Evolutionary conservation across 768 basidiomycete species (phyloP).

Genomic region (Lactifluus echinatus): DNA sequence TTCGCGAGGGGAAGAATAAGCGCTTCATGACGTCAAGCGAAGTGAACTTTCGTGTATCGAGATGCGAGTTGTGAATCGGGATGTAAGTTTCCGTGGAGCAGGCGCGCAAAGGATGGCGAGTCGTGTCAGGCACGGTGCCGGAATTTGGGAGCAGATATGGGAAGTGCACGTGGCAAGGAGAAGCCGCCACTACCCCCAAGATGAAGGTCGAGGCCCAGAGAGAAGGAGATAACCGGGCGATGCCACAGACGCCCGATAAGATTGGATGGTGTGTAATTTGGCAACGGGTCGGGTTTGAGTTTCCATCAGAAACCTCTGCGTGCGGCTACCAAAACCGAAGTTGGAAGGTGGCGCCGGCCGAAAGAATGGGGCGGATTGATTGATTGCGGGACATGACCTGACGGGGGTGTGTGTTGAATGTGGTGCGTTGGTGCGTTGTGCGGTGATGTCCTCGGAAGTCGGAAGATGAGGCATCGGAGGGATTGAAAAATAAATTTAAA

Average conservation of each 20-base stretch:
- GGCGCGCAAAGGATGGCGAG: slow-evolving; percentile 9
- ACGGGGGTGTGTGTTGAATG: not conserved
- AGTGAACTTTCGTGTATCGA: slow-evolving; percentile 1
- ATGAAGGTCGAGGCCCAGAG: not conserved
- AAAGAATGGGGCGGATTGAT: too few relatives aligned
- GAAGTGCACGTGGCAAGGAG: slow-evolving; percentile 4
- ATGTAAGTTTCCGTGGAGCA: slow-evolving; percentile 12
- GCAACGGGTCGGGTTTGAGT: slow-evolving; percentile 4
- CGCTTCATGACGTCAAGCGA: slow-evolving; percentile 13
- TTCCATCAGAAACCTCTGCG: slow-evolving; percentile 13
- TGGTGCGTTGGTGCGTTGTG: not conserved
- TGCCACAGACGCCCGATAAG: slow-evolving; percentile 6
- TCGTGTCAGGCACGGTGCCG: not conserved
- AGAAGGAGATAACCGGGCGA: slow-evolving; percentile 8
- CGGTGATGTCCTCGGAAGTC: not conserved
- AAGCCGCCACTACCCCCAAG: not conserved
- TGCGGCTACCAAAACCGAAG: slow-evolving; percentile 1
- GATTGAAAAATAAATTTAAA: too few relatives aligned
- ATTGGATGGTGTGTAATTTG: slow-evolving; percentile 12
- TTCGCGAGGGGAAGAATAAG: not conserved
- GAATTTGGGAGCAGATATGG: not conserved
- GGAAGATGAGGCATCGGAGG: slow-evolving; percentile 5
- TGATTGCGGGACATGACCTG: too few relatives aligned
- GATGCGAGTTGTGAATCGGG: slow-evolving; percentile 10
- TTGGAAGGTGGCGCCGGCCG: not conserved